phyloP scores from a whole-genome alignment of 768 basidiomycete genomes.

The Galerina marginata region DNA sequence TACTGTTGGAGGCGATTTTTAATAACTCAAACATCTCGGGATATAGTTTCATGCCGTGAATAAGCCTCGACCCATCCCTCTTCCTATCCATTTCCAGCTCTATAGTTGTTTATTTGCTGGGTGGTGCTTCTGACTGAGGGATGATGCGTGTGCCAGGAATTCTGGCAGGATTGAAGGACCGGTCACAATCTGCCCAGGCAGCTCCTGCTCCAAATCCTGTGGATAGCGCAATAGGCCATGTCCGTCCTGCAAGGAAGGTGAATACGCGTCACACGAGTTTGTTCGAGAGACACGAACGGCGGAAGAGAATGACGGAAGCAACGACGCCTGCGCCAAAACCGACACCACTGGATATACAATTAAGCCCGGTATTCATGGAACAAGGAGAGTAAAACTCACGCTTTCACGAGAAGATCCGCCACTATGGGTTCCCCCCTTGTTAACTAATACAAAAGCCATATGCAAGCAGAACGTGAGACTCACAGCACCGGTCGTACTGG shows the following conservation, averaged over 20 bases:
- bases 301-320: conserved; percentile 89
- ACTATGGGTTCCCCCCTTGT: conserved; percentile 25
- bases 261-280: background rate
- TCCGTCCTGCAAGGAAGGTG: conserved; percentile 65
- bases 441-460: conserved; percentile 2
- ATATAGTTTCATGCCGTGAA: background rate
- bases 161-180: conserved; percentile 90
- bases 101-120: conserved; percentile 24
- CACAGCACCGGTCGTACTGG: conserved; percentile 88
- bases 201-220: conserved; percentile 88
- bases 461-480: conserved; percentile 37
- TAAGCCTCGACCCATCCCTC: too few relatives aligned
- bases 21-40: background rate
- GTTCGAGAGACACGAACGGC: conserved; percentile 61
- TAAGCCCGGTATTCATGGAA: background rate
- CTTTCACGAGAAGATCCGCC: conserved; percentile 70
- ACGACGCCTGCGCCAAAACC: conserved; percentile 91
- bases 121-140: conserved; percentile 39
- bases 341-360: conserved; percentile 62
- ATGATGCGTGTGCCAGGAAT: conserved; percentile 84
- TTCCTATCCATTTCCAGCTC: too few relatives aligned
- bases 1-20: background rate
- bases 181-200: conserved; percentile 92
- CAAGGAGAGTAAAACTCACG: conserved; percentile 51
- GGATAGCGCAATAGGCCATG: conserved; percentile 88